Base-by-base conservation (phyloP, 2,329 filamentous ascomycete genomes). In the Calycina marina region DNA sequence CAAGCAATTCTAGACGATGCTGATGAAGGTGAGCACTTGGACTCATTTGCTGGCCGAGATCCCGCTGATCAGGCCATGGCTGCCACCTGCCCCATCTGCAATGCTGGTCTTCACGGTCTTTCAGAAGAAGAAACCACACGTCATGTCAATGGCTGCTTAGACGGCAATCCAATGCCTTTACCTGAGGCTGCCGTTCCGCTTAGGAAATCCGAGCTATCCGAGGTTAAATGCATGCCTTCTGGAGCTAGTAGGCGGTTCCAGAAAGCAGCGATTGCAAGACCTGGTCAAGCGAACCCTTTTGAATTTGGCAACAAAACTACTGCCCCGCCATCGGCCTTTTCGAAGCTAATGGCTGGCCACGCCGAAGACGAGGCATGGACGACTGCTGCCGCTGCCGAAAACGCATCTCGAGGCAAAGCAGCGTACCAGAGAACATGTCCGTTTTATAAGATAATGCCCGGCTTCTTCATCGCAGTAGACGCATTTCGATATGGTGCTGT, bases 401-500 rank as follows among this genome's bases (percentile, higher is more conserved):
- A 70, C 16, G 70, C 79, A 1, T 76, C 85, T 2, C 70, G 83
- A 25, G 88, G 90, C 14, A 90, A 84, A 50, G 82, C 80, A 12
- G 78, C 86, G 0, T 90, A 88, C 48, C 71, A 88, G 49, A 72
- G 90, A 30, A 94, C 84, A 0, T 98, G 90, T 50, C 90, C 90
- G 0, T 98, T 98, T 49, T 98, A 98, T 62, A 98, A 98, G 56
- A 94, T 96, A 41, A 77, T 98, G 59, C 86, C 88, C 0, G 85
- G 84, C 0, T 79, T 94, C 48, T 83, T 69, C 41, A 92, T 96
- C 32, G 92, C 84, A 36, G 90, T 98, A 1, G 90, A 98, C 55
- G 90, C 90, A 0, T 93, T 98, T 50, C 75, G 88, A 13, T 98
- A 96, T 49, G 90, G 90, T 2, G 84, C 86, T 4, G 83, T 98